Percentiles rank a stretch among this genome's conserved stretches.
phyloP scores from a whole-genome alignment of 768 basidiomycete species.

The Tulasnella sp. region DNA sequence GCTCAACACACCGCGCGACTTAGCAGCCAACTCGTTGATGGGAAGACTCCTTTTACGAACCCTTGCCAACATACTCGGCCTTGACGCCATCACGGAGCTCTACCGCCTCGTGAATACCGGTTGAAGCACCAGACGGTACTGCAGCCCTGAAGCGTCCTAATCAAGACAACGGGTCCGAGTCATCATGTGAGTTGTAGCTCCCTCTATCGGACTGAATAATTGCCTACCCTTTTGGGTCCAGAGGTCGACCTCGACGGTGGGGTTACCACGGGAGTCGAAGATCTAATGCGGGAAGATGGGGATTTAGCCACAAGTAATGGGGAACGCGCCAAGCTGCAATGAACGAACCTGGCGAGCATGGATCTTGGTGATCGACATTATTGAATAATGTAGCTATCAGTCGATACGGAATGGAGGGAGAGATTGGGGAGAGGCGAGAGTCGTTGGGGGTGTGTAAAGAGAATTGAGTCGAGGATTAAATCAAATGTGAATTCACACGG shows the following conservation, averaged over 20 bases:
- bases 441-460: background rate
- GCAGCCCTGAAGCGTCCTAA: slow-evolving; percentile 86
- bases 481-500: no score
- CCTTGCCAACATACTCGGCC: slow-evolving; percentile 87
- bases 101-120: slow-evolving; percentile 95
- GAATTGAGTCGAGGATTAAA: no score
- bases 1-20: background rate
- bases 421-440: background rate
- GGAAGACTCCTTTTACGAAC: slow-evolving; percentile 33
- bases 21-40: no score
- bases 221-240: slow-evolving; percentile 71
- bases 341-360: slow-evolving; percentile 76
- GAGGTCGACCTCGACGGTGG: slow-evolving; percentile 90
- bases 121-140: slow-evolving; percentile 97
- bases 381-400: slow-evolving; percentile 19
- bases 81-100: slow-evolving; percentile 98
- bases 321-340: background rate
- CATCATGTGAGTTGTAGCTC: slow-evolving; percentile 1
- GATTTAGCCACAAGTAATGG: background rate
- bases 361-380: slow-evolving; percentile 86
- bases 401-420: background rate
- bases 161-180: slow-evolving; percentile 10
- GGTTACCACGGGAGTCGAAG: slow-evolving; percentile 99
- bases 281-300: slow-evolving; percentile 43
- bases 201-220: background rate